Base-by-base conservation (phyloP, 495 filamentous ascomycete species). In the Patellaria atrata region DNA sequence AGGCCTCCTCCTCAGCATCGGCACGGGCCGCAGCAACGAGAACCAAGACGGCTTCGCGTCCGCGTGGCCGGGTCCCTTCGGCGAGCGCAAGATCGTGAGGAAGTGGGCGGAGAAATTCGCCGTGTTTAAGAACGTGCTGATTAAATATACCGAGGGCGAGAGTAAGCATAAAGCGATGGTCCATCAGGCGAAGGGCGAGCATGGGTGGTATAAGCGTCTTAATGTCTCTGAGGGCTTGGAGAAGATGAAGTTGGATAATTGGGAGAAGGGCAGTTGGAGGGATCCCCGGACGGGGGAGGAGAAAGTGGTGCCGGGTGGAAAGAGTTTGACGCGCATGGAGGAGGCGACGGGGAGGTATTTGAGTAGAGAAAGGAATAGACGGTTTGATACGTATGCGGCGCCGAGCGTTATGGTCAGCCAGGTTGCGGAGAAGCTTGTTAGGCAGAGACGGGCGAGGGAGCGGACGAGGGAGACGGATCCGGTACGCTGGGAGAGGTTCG, bases 131-230 rank as follows among this genome's bases (percentile, higher is more conserved):
- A 59, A 61, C 32, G 37, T 61, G 17, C 39, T 61, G 21, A 56
- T 61, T 41, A 61, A 61, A 33, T 61, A 61, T 38, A 61, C 58
- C 12, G 57, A 59, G 33, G 57, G 58, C 30, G 58, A 61, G 41
- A 41, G 57, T 18, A 37, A 55, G 31, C 58, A 61, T 29, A 40
- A 56, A 13, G 44, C 46, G 30, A 61, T 60, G 55, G 43, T 51
- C 9, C 37, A 43, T 11, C 44, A 48, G 11, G 53, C 57, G 1
- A 39, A 38, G 26, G 54, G 56, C n/a, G 52, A 61, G 43, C 33
- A 61, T 26, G 47, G 43, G 5, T 61, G 57, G 58, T 61, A 60
- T 38, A 60, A 61, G 36, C 37, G 58, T 3, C 40, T 61, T 7
- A 61, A 60, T 31, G 58, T 59, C 22, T 37, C 40, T 13, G 36